Evolutionary conservation across 148 eudicot genomes (phyloP).

Genomic region (Rhododendron griersonianum): DNA sequence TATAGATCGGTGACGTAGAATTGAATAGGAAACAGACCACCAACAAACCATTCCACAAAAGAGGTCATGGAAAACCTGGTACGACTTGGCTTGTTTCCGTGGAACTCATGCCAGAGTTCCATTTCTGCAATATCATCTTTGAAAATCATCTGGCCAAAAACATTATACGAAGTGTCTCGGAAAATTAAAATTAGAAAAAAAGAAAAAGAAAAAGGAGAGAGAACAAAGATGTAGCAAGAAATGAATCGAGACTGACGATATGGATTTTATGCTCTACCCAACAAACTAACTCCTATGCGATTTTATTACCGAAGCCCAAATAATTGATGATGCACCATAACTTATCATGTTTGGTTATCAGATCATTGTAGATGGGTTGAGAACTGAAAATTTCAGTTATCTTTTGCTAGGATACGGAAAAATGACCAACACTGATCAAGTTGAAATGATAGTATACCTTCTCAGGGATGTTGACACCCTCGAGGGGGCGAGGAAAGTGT

Average conservation of each 20-base stretch:
- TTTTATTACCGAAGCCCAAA: neutral
- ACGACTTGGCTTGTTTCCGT: neutral
- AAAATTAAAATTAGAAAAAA: neutral
- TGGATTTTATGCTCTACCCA: neutral
- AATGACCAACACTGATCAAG: neutral
- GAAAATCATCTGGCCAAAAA: neutral
- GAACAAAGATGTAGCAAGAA: neutral
- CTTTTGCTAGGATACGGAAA: neutral
- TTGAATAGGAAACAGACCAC: neutral
- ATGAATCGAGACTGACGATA: neutral
- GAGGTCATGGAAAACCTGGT: neutral
- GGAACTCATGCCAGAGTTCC: constrained; percentile 17
- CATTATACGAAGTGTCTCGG: neutral
- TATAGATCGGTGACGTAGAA: neutral
- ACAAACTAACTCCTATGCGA: neutral
- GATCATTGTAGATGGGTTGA: neutral
- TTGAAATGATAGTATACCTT: constrained; percentile 12
- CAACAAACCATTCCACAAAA: neutral
- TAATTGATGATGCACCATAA: neutral
- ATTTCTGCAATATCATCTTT: constrained; percentile 14
- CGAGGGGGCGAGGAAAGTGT: constrained; percentile 21
- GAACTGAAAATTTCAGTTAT: neutral
- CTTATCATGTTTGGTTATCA: neutral
- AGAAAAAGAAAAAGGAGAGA: neutral
- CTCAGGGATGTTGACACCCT: constrained; percentile 18